Conservation (phyloP, 305 asterid genomes). For the Nicotiana rustica region DNA sequence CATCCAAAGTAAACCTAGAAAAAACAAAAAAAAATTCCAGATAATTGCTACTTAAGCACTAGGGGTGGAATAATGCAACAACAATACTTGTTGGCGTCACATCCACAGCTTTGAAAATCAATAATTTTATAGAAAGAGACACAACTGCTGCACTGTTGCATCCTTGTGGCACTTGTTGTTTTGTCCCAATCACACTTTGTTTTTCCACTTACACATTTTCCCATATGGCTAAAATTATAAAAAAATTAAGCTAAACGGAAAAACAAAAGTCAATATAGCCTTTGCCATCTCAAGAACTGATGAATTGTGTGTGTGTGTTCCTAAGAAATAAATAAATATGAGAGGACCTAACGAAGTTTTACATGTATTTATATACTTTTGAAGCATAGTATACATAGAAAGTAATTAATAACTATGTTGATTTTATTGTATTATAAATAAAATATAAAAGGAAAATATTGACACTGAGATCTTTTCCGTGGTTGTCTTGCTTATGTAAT, state of each 20-base stretch:
- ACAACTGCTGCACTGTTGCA: not conserved
- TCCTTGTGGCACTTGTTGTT: not conserved
- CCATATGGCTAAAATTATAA: not conserved
- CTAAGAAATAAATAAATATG: not conserved
- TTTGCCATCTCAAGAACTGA: too few relatives aligned
- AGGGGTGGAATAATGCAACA: conserved; percentile 26
- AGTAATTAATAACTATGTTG: too few relatives aligned
- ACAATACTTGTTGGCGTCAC: not conserved
- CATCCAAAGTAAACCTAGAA: not conserved
- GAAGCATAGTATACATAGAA: not conserved
- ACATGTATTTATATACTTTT: not conserved
- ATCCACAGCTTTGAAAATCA: conserved; percentile 14
- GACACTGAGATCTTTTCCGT: too few relatives aligned
- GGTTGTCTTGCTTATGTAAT: not conserved
- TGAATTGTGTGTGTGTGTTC: too few relatives aligned
- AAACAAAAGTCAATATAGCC: not conserved
- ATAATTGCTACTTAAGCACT: not conserved
- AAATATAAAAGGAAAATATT: too few relatives aligned
- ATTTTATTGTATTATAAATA: too few relatives aligned
- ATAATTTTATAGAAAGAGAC: not conserved
- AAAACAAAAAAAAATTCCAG: not conserved
- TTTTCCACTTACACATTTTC: not conserved
- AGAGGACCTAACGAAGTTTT: not conserved
- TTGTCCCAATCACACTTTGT: not conserved
- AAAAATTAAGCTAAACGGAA: not conserved